Evolutionary conservation across 2,329 filamentous ascomycete genomes (phyloP).

Genomic region (Calonectria henricotiae): DNA sequence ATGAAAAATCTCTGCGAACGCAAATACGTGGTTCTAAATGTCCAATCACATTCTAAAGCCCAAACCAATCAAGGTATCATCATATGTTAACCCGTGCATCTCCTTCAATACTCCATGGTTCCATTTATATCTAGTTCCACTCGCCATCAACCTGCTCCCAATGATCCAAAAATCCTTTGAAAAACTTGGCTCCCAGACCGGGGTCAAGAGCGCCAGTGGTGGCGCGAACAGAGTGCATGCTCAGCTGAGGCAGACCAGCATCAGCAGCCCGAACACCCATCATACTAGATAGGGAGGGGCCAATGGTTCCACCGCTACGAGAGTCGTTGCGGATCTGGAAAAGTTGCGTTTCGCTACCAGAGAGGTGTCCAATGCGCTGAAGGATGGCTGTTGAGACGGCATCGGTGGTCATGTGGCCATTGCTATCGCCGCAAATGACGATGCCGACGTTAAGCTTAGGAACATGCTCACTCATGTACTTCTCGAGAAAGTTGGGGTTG

Average conservation of each 20-base stretch:
- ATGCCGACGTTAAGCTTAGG: slow-evolving; percentile 92
- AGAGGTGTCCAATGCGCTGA: slow-evolving; percentile 82
- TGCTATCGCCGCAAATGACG: slow-evolving; percentile 84
- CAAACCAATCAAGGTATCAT: slow-evolving; percentile 36
- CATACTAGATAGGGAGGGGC: slow-evolving; percentile 86
- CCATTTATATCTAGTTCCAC: slow-evolving; percentile 67
- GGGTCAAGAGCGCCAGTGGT: slow-evolving; percentile 91
- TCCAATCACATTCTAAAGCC: slow-evolving; percentile 28
- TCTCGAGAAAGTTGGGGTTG: slow-evolving; percentile 91
- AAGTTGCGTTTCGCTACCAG: slow-evolving; percentile 81
- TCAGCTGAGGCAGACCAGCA: slow-evolving; percentile 90
- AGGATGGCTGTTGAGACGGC: slow-evolving; percentile 87
- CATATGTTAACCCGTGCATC: slow-evolving; percentile 14
- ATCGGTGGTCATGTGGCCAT: slow-evolving; percentile 97
- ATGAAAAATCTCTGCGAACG: background rate
- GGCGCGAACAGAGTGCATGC: slow-evolving; percentile 94
- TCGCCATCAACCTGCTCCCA: slow-evolving; percentile 90
- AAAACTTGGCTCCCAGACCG: slow-evolving; percentile 88
- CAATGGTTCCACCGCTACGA: slow-evolving; percentile 93
- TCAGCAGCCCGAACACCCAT: slow-evolving; percentile 90
- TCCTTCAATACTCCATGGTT: slow-evolving; percentile 29
- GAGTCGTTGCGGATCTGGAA: slow-evolving; percentile 98
- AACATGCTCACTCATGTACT: slow-evolving; percentile 88
- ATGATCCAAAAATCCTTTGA: slow-evolving; percentile 89
- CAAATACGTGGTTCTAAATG: background rate